Conservation (phyloP, 495 filamentous ascomycete species). For the Copromyces sp. region DNA sequence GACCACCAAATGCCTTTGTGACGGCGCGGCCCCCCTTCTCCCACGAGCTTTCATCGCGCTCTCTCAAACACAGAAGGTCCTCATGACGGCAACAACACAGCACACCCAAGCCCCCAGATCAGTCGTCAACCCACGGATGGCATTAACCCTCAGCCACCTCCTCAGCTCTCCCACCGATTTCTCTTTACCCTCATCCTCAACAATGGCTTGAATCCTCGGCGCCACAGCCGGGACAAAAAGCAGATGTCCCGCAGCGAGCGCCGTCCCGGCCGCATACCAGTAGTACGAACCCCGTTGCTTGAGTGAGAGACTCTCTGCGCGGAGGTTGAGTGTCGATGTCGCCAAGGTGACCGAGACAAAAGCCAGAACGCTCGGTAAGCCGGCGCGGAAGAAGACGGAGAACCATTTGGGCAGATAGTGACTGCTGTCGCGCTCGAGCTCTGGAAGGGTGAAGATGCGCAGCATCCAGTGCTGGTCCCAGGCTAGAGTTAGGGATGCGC, state of each 20-base stretch:
- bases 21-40: not conserved
- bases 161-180: not conserved
- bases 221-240: not conserved
- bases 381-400: not conserved
- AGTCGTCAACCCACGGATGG: not conserved
- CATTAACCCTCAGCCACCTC: constrained; percentile 5
- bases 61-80: not conserved
- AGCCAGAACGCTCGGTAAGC: not conserved
- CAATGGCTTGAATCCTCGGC: not conserved
- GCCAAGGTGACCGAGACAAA: not conserved
- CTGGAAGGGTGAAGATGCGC: not conserved
- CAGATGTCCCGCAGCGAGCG: not conserved
- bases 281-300: not conserved
- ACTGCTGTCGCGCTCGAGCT: not conserved
- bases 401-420: constrained; percentile 1
- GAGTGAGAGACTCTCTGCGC: not conserved
- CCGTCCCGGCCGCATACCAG: not conserved
- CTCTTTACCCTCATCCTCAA: not conserved
- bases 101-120: constrained; percentile 5
- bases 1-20: not conserved
- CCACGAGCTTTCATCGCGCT: not conserved
- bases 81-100: constrained; percentile 1
- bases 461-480: constrained; percentile 4
- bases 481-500: constrained; percentile 1
- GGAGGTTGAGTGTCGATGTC: not conserved